Evolutionary conservation across 1,139 yeast species (phyloP), one percentile per base, ranked within the genome.

Genomic region (Arxiozyma telluris): DNA sequence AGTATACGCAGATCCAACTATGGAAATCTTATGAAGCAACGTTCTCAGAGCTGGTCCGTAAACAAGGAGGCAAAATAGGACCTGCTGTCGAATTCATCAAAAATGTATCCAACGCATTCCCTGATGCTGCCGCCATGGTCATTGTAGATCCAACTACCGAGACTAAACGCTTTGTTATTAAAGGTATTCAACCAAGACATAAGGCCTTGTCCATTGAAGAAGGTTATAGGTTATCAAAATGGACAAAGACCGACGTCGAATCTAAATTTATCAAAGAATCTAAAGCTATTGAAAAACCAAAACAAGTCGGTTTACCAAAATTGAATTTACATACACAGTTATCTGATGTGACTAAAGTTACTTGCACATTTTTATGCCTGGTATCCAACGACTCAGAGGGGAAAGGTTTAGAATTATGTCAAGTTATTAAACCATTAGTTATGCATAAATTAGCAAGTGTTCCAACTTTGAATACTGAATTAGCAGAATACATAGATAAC

Each of bases 41-140:
- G 67, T 93, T 93, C 64, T 81, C 82, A 53, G 73, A 72, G 44
- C 75, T 75, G 53, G 76, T 76, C 17, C 71, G 76, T 21, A 77
- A 74, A 49, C 55, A 66, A 7, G 73, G 71, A 41, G 82, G 81
- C 59, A 81, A 83, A 56, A 75, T 93, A 51, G 76, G 93, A 49
- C 96, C 97, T 0, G 98, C 98, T 0, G 98, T 94, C 21, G 98
- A 93, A 62, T 93, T 93, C 67, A 93, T 93, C 66, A 90, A 91
- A 65, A 93, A 93, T 66, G 98, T 93, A 17, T 84, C 93, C 27
- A 82, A 83, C 55, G 96, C 97, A 0, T 91, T 91, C 69, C 85
- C 89, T n/a, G 81, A 83, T 61, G 89, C 96, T 1, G 87, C 89
- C 55, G 97, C 98, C 0, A 90, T 90, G 91, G 98, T 93, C 20